A percentile compares a stretch with the other conserved stretches of the same genome.
These are phyloP conservation scores for Leptographium radiaticola DNA, from an alignment of 2,329 filamentous ascomycete species.

Conservation along the genomic window DNA sequence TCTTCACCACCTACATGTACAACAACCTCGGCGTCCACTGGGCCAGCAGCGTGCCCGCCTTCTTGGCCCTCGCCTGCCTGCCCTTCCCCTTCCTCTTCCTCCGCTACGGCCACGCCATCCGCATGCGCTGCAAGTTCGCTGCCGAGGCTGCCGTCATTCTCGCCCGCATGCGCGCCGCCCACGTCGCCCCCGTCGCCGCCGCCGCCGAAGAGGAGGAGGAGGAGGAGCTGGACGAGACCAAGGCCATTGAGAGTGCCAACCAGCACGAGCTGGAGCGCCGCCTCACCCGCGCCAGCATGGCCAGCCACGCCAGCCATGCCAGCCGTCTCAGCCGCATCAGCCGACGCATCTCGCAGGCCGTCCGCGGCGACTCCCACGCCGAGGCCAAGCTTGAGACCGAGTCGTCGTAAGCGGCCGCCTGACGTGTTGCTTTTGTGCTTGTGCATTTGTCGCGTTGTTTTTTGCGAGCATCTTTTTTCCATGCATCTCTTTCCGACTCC, in stretches of 20 bases:
- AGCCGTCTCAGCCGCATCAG: background rate
- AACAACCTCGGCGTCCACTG: conserved; percentile 56
- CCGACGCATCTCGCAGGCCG: background rate
- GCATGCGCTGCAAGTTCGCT: conserved; percentile 56
- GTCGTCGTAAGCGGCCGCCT: background rate
- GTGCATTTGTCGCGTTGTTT: background rate
- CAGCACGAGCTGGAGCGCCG: conserved; percentile 2
- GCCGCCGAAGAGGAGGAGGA: background rate
- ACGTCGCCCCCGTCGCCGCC: conserved; percentile 16
- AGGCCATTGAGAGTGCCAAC: background rate
- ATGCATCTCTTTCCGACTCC: too few species aligned
- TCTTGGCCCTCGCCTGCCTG: conserved; percentile 57
- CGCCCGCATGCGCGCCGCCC: conserved; percentile 24
- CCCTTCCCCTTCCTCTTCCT: conserved; percentile 69
- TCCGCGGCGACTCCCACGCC: background rate
- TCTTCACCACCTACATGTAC: conserved; percentile 53
- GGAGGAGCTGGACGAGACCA: too few species aligned
- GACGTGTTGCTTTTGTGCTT: too few species aligned
- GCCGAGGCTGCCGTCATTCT: conserved; percentile 52
- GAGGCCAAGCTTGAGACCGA: background rate
- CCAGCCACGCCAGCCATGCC: background rate
- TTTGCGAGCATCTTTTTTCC: background rate
- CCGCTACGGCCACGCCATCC: conserved; percentile 52
- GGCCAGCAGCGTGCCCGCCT: conserved; percentile 61
- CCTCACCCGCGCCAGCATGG: background rate